Base-by-base conservation (phyloP, 495 filamentous ascomycete genomes). In the Tricharina praecox region DNA sequence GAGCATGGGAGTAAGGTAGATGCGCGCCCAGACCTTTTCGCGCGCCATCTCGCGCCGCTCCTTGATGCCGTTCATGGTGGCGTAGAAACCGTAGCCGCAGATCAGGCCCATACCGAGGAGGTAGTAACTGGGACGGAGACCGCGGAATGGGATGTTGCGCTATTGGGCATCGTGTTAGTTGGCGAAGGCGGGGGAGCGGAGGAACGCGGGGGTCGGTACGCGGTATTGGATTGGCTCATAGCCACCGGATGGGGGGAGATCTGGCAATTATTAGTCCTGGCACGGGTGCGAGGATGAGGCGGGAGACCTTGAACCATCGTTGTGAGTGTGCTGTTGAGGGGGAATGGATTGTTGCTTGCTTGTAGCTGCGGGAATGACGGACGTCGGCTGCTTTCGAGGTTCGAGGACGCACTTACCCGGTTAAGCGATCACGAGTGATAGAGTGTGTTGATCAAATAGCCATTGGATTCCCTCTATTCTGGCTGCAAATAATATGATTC, bases 11-110 rank as follows among this genome's bases (percentile, higher is more conserved):
- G 85, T 85, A 40, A 97, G 69, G 63, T 97, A 75, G 56, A 96
- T 87, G 54, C 90, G 80, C 36, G 79, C 71, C 90, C 90, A 97
- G 74, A 94, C 86, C 70, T 97, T 97, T 61, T 97, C 90, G 37
- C 90, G 83, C 45, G 78, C 82, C 50, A 92, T 81, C 63, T 97
- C 90, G 86, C 88, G 84, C 55, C 80, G 75, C 67, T 96, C 88
- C 53, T 82, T 71, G 51, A 85, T 78, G 33, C 84, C 84, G 60
- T 76, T 66, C 40, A 77, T 77, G 50, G 81, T 63, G 62, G 79
- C 82, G 65, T 82, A 95, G 70, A 85, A 88, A 11, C 90, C 90
- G 61, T 82, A 96, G 45, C 72, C 71, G 80, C 90, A 86, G 56
- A 93, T 67, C 23, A 67, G 63, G 54, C 74, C 78, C 64, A 83